A percentile compares a stretch with the other conserved stretches of the same genome.
phyloP scores from a whole-genome alignment of 352 stramenopile species.

The Phytophthora citricola region DNA sequence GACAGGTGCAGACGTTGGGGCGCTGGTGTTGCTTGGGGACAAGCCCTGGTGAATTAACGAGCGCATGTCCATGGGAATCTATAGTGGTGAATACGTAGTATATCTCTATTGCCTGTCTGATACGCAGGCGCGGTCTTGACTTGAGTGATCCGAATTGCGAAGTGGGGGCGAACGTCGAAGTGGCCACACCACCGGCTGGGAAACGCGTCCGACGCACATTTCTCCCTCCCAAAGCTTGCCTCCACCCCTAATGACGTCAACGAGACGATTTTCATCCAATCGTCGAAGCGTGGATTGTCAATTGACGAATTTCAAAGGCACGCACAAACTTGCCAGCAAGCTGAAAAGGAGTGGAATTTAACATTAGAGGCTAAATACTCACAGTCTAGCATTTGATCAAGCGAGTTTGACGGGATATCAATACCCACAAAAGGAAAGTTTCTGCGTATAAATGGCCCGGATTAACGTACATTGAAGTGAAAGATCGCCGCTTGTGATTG shows the following conservation, averaged over 20 bases:
- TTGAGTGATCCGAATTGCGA: conserved; percentile 37
- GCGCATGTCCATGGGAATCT: conserved; percentile 70
- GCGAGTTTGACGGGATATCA: not conserved
- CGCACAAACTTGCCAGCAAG: not conserved
- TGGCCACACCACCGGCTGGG: conserved; percentile 21
- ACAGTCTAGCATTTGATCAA: too few relatives aligned
- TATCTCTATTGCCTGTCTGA: conserved; percentile 9
- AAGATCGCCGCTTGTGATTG: conserved; percentile 37
- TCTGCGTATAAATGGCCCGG: conserved; percentile 1
- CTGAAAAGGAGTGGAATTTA: not conserved
- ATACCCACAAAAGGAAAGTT: not conserved
- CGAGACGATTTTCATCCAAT: conserved; percentile 47
- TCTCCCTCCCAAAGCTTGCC: conserved; percentile 13
- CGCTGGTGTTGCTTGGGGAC: conserved; percentile 20
- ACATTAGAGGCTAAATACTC: not conserved
- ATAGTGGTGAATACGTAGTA: not conserved
- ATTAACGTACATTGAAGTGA: conserved; percentile 62
- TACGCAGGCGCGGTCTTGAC: conserved; percentile 7
- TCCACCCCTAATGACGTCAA: conserved; percentile 25
- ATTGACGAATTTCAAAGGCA: conserved; percentile 27
- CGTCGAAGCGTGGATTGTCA: conserved; percentile 23
- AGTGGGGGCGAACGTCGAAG: conserved; percentile 20
- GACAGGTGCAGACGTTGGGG: not conserved
- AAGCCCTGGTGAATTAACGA: conserved; percentile 69
- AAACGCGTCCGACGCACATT: conserved; percentile 31